phyloP scores from a whole-genome alignment of 768 basidiomycete genomes.

The Termitomyces sp. region DNA sequence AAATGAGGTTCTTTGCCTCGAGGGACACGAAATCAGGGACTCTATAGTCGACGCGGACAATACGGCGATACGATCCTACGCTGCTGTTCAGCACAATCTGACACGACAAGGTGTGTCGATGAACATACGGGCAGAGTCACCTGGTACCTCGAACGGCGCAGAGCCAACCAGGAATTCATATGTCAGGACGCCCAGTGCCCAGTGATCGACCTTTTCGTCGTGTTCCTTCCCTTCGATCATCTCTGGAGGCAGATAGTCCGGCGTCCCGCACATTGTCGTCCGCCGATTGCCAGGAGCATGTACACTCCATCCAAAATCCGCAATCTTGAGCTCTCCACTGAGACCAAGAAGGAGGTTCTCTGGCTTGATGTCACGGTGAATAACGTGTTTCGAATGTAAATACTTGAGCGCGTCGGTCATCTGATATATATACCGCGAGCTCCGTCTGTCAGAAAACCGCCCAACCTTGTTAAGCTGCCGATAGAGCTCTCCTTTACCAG shows the following conservation, averaged over 20 bases:
- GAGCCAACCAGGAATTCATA: constrained; percentile 90
- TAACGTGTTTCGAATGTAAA: constrained; percentile 95
- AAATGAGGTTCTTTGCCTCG: constrained; percentile 64
- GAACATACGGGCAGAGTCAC: constrained; percentile 59
- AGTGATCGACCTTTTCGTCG: constrained; percentile 86
- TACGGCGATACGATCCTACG: constrained; percentile 86
- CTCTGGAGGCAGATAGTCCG: constrained; percentile 97
- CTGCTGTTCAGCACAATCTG: neutral
- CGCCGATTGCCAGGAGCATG: constrained; percentile 90
- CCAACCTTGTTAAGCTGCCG: constrained; percentile 87
- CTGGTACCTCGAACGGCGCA: constrained; percentile 76
- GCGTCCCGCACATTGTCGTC: constrained; percentile 88
- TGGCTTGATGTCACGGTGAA: constrained; percentile 98
- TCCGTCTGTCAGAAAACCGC: constrained; percentile 82
- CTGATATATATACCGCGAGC: constrained; percentile 89
- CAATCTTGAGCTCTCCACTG: constrained; percentile 96
- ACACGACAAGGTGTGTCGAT: neutral
- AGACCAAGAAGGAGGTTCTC: constrained; percentile 94
- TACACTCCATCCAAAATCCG: constrained; percentile 98
- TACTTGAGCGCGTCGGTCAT: constrained; percentile 96
- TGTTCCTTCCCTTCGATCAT: constrained; percentile 95
- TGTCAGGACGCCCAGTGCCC: constrained; percentile 92
- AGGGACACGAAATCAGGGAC: constrained; percentile 54
- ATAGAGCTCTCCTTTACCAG: constrained; percentile 95
- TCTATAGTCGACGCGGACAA: constrained; percentile 77